Evolutionary conservation across 2,329 filamentous ascomycete species (phyloP).

Genomic region (Xylariaceae sp.): DNA sequence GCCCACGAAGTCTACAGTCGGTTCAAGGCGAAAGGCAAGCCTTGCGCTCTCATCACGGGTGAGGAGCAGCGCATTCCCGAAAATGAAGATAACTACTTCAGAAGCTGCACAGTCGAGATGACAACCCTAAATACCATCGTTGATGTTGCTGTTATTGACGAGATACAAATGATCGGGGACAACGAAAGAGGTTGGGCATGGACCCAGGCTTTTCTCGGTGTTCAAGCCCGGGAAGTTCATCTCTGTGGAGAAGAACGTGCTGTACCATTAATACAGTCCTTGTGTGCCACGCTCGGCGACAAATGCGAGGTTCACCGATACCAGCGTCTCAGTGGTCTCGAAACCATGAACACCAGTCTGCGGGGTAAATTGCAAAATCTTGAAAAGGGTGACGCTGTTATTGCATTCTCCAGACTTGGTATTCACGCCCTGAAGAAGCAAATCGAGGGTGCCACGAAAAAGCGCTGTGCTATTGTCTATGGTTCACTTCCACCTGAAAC

Average conservation of each 20-base stretch:
- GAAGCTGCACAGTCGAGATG: slow-evolving; percentile 95
- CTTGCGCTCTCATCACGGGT: slow-evolving; percentile 80
- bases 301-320: slow-evolving; percentile 78
- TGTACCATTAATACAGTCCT: slow-evolving; percentile 70
- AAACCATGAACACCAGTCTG: slow-evolving; percentile 61
- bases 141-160: slow-evolving; percentile 94
- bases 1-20: slow-evolving; percentile 95
- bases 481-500: slow-evolving; percentile 90
- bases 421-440: slow-evolving; percentile 76
- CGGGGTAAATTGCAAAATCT: slow-evolving; percentile 60
- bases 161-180: slow-evolving; percentile 96
- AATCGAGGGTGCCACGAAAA: slow-evolving; percentile 72
- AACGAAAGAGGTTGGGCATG: slow-evolving; percentile 83
- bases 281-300: slow-evolving; percentile 79
- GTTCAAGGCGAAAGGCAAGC: slow-evolving; percentile 70
- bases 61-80: slow-evolving; percentile 76
- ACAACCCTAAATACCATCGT: slow-evolving; percentile 50
- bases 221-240: slow-evolving; percentile 85
- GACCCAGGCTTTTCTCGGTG: slow-evolving; percentile 84
- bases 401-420: slow-evolving; percentile 76
- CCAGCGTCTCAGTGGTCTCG: slow-evolving; percentile 73
- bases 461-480: slow-evolving; percentile 87
- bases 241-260: slow-evolving; percentile 86
- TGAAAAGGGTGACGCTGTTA: slow-evolving; percentile 84
- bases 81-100: slow-evolving; percentile 54